Conservation (phyloP, 202 grass and related monocot genomes). For the Dendrocalamus latiflorus region DNA sequence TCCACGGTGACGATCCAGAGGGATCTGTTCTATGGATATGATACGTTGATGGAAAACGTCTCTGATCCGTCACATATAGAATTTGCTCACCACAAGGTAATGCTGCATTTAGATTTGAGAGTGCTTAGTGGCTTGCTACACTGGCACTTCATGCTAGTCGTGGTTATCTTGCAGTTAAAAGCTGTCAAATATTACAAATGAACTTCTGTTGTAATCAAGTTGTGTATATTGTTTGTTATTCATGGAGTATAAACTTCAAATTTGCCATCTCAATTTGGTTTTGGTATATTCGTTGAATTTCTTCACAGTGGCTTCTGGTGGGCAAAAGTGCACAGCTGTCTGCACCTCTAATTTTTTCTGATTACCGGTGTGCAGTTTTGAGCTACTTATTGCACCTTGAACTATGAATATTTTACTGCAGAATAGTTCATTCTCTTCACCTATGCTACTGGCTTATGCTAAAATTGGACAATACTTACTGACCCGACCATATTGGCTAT, state of each 20-base stretch:
- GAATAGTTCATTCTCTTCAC: neutral
- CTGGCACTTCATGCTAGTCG: neutral
- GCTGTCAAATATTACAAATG: neutral
- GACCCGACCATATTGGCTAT: neutral
- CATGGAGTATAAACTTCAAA: neutral
- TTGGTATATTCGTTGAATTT: neutral
- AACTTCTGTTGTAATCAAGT: neutral
- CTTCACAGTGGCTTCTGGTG: neutral
- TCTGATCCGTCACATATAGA: conserved; percentile 97
- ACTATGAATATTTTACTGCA: neutral
- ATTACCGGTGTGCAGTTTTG: neutral
- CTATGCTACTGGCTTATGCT: neutral
- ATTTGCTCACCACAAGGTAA: conserved; percentile 97
- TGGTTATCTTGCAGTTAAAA: neutral
- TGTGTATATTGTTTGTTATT: neutral
- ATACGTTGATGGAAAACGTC: conserved; percentile 96
- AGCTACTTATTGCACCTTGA: neutral
- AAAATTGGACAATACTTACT: neutral
- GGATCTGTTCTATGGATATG: conserved; percentile 90
- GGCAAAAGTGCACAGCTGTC: neutral
- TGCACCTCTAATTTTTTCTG: neutral
- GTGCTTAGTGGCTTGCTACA: neutral
- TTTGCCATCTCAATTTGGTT: neutral
- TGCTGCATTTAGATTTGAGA: neutral
- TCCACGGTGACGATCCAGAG: conserved; percentile 94